Conservation (phyloP, 352 stramenopile genomes). For the Vaucheria bursata region DNA sequence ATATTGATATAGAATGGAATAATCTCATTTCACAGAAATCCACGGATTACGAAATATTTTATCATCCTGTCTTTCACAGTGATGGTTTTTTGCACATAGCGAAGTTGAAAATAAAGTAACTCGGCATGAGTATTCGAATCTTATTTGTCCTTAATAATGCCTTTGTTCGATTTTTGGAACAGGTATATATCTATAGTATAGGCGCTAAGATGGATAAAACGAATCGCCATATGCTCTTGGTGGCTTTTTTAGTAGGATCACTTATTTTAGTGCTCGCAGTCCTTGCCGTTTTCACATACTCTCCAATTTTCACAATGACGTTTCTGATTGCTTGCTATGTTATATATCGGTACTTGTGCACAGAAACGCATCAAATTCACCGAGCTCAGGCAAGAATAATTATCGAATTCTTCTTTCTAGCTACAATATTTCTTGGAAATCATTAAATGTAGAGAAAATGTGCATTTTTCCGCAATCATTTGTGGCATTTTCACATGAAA, state of each 20-base stretch:
- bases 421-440: background rate
- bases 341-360: slow-evolving; percentile 35
- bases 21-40: too few species aligned
- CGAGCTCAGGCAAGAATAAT: slow-evolving; percentile 22
- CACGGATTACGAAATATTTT: too few species aligned
- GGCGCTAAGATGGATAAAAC: slow-evolving; percentile 5
- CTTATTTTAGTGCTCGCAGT: slow-evolving; percentile 17
- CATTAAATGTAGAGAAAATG: background rate
- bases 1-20: too few species aligned
- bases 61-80: too few species aligned
- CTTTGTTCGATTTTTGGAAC: too few species aligned
- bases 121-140: too few species aligned
- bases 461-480: background rate
- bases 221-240: slow-evolving; percentile 9
- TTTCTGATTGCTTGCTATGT: slow-evolving; percentile 30
- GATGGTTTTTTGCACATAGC: too few species aligned
- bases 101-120: too few species aligned
- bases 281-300: slow-evolving; percentile 16
- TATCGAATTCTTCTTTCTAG: too few species aligned
- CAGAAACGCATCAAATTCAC: slow-evolving; percentile 32
- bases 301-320: slow-evolving; percentile 19
- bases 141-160: too few species aligned
- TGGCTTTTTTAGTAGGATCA: slow-evolving; percentile 26
- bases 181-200: too few species aligned
- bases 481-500: too few species aligned